Evolutionary conservation across 495 filamentous ascomycete genomes (phyloP), one percentile per base, ranked within the genome.

Genomic region (Monascus purpureus): DNA sequence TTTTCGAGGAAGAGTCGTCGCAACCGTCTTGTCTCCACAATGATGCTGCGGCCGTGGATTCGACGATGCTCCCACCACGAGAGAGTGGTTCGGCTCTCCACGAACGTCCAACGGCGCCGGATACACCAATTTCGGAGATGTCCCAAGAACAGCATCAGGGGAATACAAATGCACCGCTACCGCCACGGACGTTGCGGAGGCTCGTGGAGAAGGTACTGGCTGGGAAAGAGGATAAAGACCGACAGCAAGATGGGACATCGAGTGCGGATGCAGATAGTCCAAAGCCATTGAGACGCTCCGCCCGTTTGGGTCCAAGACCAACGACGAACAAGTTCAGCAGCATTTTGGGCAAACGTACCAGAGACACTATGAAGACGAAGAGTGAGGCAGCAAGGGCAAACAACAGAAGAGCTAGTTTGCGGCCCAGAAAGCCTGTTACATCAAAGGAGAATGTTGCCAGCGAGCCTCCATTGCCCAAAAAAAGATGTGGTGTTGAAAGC

Each of bases 271-370:
- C 13, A 28, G 28, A 35, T 28, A 38, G 47, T 30, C 37, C 37
- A 9, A 38, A 32, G 14, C 39, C 49, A n/a, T 36, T 41, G 29
- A 46, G 53, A 30, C 46, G 55, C 5, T 65, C 63, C 25, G 41
- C 53, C 32, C 62, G 67, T 18, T 36, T 64, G 32, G 55, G 52
- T 34, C 8, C 67, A 13, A 17, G 67, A 17, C 48, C 45, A n/a
- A n/a, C n/a, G n/a, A n/a, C n/a, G n/a, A 55, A 45, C 11, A 56
- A 61, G 35, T 55, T 57, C 28, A 56, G 39, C 29, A 58, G 49
- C 41, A 63, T 67, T 27, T 41, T 77, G 30, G 72, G 72, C 15
- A 77, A 76, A 54, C 59, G 72, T 25, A 53, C 62, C 13, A 48
- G 67, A 34, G 62, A 61, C 15, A 41, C 45, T 20, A 40, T 52